Base-by-base conservation (phyloP, 2,329 filamentous ascomycete species). In the Colletotrichum musae region DNA sequence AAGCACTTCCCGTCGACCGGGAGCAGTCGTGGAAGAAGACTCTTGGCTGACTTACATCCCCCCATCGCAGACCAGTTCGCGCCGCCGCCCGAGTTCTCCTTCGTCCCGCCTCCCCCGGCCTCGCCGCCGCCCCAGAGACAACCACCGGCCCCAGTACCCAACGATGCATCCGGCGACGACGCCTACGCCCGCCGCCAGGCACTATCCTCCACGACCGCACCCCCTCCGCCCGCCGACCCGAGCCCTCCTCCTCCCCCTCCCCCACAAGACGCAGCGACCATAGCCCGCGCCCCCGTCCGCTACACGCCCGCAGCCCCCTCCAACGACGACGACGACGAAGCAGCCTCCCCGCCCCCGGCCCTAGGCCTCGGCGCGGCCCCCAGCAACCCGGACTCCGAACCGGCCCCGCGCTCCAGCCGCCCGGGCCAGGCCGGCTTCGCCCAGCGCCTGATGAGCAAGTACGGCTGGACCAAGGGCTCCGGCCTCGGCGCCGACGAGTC, bases 401-500 rank as follows among this genome's bases (percentile, higher is more conserved):
- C 72, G 43, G 72, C 41, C 66, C 80, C 85, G 39, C 88, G 89
- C 45, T 91, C 91, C 50, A 88, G 84, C 65, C 89, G 91, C 3
- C 94, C 94, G 0, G 94, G 94, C 16, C 93, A 97, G 79, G 88
- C 91, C 72, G 93, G 92, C 59, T 97, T 97, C 79, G 96, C 94
- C 0, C 89, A 94, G 73, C 92, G 94, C 41, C 88, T 98, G 64
- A 94, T 99, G 90, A 88, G 90, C 70, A 98, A 98, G 78, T 96
- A 97, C 81, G 96, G 96, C 64, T 98, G 95, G 93, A 92, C 91
- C 43, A 92, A 95, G 76, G 96, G 96, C 26, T 88, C 92, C 71
- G 96, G 96, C 21, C 89, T 99, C 4, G 96, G 96, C 73, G 94
- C 94, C 16, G 88, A 91, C 71, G 90, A 90, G 39, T 90, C 91